Evolutionary conservation across 257 asterid genomes (phyloP).

Genomic region (Primulina tabacum): DNA sequence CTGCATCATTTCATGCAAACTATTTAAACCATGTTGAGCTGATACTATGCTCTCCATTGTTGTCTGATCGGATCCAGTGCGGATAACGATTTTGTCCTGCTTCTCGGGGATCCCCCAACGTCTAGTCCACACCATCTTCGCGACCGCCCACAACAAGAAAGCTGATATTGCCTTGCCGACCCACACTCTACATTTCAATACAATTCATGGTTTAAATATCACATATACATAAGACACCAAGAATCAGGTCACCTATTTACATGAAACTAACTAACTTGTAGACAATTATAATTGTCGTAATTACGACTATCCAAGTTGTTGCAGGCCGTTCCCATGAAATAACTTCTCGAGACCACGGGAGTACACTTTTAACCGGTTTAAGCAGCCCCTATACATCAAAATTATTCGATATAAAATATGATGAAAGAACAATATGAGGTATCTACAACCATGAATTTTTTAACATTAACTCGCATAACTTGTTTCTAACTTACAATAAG

Average conservation of each 20-base stretch:
- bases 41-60: constrained; percentile 76
- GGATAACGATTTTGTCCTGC: constrained; percentile 49
- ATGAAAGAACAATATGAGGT: no score
- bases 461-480: no score
- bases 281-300: constrained; percentile 39
- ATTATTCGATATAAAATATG: neutral
- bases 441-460: no score
- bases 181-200: constrained; percentile 55
- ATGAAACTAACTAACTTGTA: constrained; percentile 70
- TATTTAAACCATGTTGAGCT: constrained; percentile 75
- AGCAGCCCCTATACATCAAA: constrained; percentile 53
- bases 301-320: constrained; percentile 34
- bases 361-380: constrained; percentile 36
- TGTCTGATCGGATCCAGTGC: constrained; percentile 58
- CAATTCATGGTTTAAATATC: neutral
- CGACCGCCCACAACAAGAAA: constrained; percentile 46
- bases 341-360: constrained; percentile 39
- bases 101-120: constrained; percentile 27
- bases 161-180: constrained; percentile 60
- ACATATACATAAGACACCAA: neutral
- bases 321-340: constrained; percentile 63
- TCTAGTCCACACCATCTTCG: constrained; percentile 45
- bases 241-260: neutral
- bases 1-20: constrained; percentile 56
- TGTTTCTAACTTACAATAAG: constrained; percentile 50